A percentile compares a stretch with the other conserved stretches of the same genome.
Evolutionary conservation across 768 basidiomycete species (phyloP).

Genomic region (Mycena metata): DNA sequence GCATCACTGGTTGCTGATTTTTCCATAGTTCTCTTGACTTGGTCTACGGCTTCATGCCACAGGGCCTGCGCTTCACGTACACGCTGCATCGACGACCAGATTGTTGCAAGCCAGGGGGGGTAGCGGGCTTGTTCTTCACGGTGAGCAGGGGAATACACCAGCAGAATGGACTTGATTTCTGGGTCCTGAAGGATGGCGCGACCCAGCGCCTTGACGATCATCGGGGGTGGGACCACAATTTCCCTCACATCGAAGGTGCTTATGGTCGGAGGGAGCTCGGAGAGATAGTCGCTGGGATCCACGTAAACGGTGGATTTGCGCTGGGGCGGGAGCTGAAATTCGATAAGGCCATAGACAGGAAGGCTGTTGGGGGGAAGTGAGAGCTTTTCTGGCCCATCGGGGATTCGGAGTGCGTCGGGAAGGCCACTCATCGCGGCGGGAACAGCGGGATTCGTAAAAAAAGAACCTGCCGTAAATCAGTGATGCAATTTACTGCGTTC

Average conservation of each 20-base stretch:
- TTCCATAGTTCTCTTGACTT: not conserved
- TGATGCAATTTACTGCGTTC: no score
- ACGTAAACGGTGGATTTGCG: conserved; percentile 19
- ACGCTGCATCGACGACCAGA: not conserved
- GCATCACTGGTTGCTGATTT: conserved; percentile 11
- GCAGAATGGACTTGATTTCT: no score
- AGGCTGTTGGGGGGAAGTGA: not conserved
- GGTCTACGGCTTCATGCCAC: conserved; percentile 11
- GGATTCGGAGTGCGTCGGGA: not conserved
- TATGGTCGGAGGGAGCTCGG: conserved; percentile 15
- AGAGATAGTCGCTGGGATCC: conserved; percentile 20
- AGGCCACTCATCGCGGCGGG: not conserved
- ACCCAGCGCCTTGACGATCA: conserved; percentile 22
- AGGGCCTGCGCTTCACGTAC: conserved; percentile 9
- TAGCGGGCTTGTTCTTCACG: not conserved
- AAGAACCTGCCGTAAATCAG: no score
- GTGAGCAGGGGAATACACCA: not conserved
- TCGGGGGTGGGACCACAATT: conserved; percentile 16
- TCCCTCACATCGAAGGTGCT: conserved; percentile 1
- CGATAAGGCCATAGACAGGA: conserved; percentile 6
- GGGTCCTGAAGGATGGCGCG: not conserved
- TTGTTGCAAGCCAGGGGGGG: conserved; percentile 13
- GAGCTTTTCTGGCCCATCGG: not conserved
- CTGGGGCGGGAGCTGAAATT: conserved; percentile 17
- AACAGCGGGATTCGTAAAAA: no score